Percentiles rank a stretch among this genome's conserved stretches.
Conservation (phyloP, 805 yeast species). For the Kodamaea kakaduensis region DNA sequence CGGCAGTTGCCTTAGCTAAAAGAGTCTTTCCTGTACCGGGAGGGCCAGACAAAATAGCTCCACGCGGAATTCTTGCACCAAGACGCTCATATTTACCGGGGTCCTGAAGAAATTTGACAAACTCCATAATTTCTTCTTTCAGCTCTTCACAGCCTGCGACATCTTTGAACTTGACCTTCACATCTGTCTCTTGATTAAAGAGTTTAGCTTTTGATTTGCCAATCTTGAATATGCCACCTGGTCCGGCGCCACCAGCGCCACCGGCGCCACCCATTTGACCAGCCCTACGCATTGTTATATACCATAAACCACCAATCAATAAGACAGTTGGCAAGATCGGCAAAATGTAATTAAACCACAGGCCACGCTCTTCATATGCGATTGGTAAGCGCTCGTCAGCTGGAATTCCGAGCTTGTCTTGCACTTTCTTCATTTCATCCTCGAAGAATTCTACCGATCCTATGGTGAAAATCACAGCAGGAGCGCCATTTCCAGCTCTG, state of each 20-base stretch:
- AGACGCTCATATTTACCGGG: slow-evolving; percentile 80
- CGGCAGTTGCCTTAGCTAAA: slow-evolving; percentile 92
- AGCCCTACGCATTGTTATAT: slow-evolving; percentile 54
- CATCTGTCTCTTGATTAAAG: slow-evolving; percentile 79
- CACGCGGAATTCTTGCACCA: slow-evolving; percentile 94
- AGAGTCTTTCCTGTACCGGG: slow-evolving; percentile 97
- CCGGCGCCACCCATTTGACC: slow-evolving; percentile 46
- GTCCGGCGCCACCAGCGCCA: slow-evolving; percentile 24
- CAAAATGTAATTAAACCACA: slow-evolving; percentile 56
- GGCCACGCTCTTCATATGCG: slow-evolving; percentile 63
- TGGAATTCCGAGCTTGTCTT: slow-evolving; percentile 65
- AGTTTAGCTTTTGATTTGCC: slow-evolving; percentile 77
- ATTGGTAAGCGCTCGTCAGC: slow-evolving; percentile 74
- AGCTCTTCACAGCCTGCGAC: slow-evolving; percentile 97
- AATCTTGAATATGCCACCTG: slow-evolving; percentile 69
- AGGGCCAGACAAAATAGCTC: slow-evolving; percentile 91
- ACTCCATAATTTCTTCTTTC: slow-evolving; percentile 92
- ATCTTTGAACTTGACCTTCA: slow-evolving; percentile 77
- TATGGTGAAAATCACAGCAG: slow-evolving; percentile 70
- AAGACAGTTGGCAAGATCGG: slow-evolving; percentile 79
- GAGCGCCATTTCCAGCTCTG: slow-evolving; percentile 31
- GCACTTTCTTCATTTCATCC: slow-evolving; percentile 70
- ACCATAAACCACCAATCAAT: slow-evolving; percentile 73
- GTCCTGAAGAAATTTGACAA: slow-evolving; percentile 81
- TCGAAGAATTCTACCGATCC: slow-evolving; percentile 87